Evolutionary conservation across 2,329 filamentous ascomycete genomes (phyloP).

Genomic region (Epichloe gansuensis): DNA sequence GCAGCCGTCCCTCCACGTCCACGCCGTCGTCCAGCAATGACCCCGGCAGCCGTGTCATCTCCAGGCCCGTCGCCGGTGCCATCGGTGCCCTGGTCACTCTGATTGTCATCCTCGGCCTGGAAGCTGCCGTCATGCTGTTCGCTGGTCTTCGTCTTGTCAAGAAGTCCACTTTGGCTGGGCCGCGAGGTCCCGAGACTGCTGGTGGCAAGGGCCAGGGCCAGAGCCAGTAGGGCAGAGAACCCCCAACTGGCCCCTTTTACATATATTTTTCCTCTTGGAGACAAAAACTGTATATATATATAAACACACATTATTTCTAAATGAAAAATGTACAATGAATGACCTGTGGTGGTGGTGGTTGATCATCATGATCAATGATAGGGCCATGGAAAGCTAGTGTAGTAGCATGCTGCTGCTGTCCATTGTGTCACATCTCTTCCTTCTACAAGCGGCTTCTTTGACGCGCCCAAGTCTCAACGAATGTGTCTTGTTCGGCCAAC

Average conservation of each 20-base stretch:
- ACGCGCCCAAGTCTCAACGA: not conserved
- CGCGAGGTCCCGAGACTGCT: constrained; percentile 4
- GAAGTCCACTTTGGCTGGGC: constrained; percentile 26
- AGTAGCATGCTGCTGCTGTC: too few relatives aligned
- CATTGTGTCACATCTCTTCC: not conserved
- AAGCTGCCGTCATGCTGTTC: constrained; percentile 30
- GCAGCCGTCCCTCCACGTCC: constrained; percentile 13
- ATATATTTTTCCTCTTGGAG: not conserved
- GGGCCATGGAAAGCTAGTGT: too few relatives aligned
- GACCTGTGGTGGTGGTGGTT: too few relatives aligned
- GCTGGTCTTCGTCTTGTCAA: constrained; percentile 35
- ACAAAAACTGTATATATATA: not conserved
- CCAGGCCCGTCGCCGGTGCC: constrained; percentile 64
- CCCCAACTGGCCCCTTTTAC: too few relatives aligned
- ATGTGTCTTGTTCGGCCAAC: not conserved
- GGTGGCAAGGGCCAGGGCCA: constrained; percentile 10
- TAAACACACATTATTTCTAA: too few relatives aligned
- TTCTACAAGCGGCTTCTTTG: not conserved
- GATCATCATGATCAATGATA: too few relatives aligned
- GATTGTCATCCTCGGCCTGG: constrained; percentile 33
- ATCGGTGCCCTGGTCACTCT: constrained; percentile 61
- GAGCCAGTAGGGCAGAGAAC: too few relatives aligned
- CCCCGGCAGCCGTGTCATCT: constrained; percentile 35
- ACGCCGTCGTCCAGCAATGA: constrained; percentile 11
- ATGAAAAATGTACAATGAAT: too few relatives aligned